A percentile compares a stretch with the other conserved stretches of the same genome.
Conservation (phyloP, 2,329 filamentous ascomycete species). For the Piedraia hortae region DNA sequence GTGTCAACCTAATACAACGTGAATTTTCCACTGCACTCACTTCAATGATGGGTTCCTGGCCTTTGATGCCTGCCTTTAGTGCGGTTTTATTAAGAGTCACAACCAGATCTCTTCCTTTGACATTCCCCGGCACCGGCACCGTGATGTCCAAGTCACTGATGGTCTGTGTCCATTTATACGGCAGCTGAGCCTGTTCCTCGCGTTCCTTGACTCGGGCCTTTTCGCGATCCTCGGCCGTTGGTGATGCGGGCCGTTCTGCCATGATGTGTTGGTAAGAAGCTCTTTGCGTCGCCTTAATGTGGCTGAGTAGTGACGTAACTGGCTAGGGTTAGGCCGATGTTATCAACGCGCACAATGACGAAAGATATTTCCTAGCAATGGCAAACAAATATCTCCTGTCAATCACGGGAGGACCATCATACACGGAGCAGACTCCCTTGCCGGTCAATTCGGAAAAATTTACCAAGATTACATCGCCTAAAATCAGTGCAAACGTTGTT, state of each 20-base stretch:
- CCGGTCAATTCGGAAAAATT: slow-evolving; percentile 44
- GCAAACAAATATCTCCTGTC: slow-evolving; percentile 50
- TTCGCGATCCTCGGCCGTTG: slow-evolving; percentile 26
- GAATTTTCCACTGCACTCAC: slow-evolving; percentile 18
- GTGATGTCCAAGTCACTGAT: slow-evolving; percentile 68
- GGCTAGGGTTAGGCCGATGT: too few species aligned
- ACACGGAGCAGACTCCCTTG: slow-evolving; percentile 47
- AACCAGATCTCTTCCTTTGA: slow-evolving; percentile 60
- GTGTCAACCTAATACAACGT: slow-evolving; percentile 2
- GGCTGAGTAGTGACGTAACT: too few species aligned
- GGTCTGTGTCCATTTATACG: slow-evolving; percentile 92
- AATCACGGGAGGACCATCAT: slow-evolving; percentile 55
- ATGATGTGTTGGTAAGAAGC: too few species aligned
- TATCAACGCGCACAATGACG: background rate
- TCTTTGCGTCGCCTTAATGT: too few species aligned
- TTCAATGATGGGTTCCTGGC: slow-evolving; percentile 57
- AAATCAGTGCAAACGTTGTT: slow-evolving; percentile 39
- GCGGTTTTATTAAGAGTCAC: slow-evolving; percentile 57
- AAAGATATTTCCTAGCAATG: slow-evolving; percentile 12
- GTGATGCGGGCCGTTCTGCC: slow-evolving; percentile 14
- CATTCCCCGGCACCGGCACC: slow-evolving; percentile 49
- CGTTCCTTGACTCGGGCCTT: slow-evolving; percentile 40
- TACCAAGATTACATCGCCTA: slow-evolving; percentile 32
- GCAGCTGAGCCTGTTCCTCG: slow-evolving; percentile 68
- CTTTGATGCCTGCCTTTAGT: slow-evolving; percentile 61